Evolutionary conservation across 2,329 filamentous ascomycete species (phyloP).

Genomic region (Gyromitra esculenta): DNA sequence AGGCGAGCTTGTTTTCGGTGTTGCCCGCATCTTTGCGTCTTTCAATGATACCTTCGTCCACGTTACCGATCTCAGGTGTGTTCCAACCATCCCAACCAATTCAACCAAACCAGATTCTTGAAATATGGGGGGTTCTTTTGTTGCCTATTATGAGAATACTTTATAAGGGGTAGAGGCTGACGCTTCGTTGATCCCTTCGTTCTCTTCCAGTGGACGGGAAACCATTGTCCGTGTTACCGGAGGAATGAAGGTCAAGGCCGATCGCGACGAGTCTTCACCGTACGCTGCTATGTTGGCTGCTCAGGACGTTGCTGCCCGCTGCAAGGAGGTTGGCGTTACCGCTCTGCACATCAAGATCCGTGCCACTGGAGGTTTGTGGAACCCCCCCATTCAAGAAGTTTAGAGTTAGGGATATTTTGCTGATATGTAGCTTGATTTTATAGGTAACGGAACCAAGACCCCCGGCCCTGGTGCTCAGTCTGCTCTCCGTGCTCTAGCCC

Average conservation of each 20-base stretch:
- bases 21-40: slow-evolving; percentile 96
- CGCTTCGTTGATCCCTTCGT: slow-evolving; percentile 58
- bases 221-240: slow-evolving; percentile 99
- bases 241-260: slow-evolving; percentile 99
- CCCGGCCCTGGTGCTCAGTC: slow-evolving; percentile 99
- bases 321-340: slow-evolving; percentile 86
- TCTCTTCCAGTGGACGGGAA: slow-evolving; percentile 90
- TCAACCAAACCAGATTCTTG: slow-evolving; percentile 25
- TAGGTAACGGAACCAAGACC: slow-evolving; percentile 99
- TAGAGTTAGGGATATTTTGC: slow-evolving; percentile 28
- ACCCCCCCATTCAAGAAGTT: background rate
- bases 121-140: slow-evolving; percentile 27
- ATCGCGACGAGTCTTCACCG: slow-evolving; percentile 99
- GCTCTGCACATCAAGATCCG: slow-evolving; percentile 99
- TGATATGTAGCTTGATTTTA: slow-evolving; percentile 23
- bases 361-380: slow-evolving; percentile 86
- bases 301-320: slow-evolving; percentile 94
- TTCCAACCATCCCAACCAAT: slow-evolving; percentile 41
- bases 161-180: slow-evolving; percentile 66
- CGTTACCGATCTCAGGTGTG: slow-evolving; percentile 94
- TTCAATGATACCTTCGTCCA: slow-evolving; percentile 97
- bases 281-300: slow-evolving; percentile 99
- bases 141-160: slow-evolving; percentile 38
- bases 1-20: slow-evolving; percentile 98
- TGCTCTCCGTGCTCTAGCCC: slow-evolving; percentile 96